Conservation (phyloP, 2,329 filamentous ascomycete genomes). For the Pseudogymnoascus sp. region DNA sequence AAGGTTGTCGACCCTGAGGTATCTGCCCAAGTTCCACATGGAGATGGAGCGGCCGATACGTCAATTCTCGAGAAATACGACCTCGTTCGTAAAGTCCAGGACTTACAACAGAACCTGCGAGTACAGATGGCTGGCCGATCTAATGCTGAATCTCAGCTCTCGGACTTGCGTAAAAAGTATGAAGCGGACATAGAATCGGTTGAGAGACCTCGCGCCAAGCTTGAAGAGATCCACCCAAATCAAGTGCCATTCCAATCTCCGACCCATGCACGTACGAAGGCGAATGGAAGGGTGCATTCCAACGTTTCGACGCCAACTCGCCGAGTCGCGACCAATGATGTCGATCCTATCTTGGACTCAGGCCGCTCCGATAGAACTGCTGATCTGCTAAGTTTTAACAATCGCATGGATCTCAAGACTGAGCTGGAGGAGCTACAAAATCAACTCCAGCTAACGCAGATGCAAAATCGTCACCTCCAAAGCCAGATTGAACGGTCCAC, state of each 20-base stretch:
- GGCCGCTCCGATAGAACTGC: slow-evolving; percentile 76
- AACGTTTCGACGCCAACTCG: slow-evolving; percentile 73
- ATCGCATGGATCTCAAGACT: slow-evolving; percentile 81
- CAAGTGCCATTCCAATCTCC: slow-evolving; percentile 72
- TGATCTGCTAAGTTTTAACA: slow-evolving; percentile 78
- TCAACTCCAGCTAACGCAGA: slow-evolving; percentile 85
- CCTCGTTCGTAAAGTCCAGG: slow-evolving; percentile 77
- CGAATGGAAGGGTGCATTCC: slow-evolving; percentile 54
- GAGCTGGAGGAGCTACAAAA: slow-evolving; percentile 91
- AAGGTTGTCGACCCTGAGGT: slow-evolving; percentile 75
- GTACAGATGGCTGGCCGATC: slow-evolving; percentile 73
- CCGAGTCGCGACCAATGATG: slow-evolving; percentile 58
- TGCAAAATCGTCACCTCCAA: slow-evolving; percentile 91
- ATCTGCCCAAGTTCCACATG: slow-evolving; percentile 42
- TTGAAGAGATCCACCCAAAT: slow-evolving; percentile 84
- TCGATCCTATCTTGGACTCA: slow-evolving; percentile 58
- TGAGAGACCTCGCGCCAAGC: slow-evolving; percentile 59
- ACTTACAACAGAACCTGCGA: slow-evolving; percentile 79
- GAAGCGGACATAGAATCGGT: slow-evolving; percentile 61
- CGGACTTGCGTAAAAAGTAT: slow-evolving; percentile 67
- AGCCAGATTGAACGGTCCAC: slow-evolving; percentile 71
- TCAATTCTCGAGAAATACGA: slow-evolving; percentile 64
- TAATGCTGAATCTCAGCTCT: slow-evolving; percentile 76
- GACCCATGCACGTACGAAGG: slow-evolving; percentile 53
- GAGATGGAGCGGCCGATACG: slow-evolving; percentile 47